A percentile compares a stretch with the other conserved stretches of the same genome.
Conservation (phyloP, 257 asterid genomes). For the Anisodus acutangulus region DNA sequence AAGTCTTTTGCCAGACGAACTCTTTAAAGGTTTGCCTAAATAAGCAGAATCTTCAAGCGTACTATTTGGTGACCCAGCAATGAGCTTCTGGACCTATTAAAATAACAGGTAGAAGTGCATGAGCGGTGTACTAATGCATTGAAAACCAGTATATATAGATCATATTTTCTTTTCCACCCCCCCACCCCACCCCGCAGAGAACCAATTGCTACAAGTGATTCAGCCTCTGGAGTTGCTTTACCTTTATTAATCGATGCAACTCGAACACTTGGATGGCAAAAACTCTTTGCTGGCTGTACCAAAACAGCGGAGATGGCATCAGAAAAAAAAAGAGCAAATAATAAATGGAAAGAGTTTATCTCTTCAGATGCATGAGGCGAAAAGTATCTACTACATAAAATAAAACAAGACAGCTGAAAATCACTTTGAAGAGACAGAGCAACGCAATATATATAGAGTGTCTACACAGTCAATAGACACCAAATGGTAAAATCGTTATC, state of each 20-base stretch:
- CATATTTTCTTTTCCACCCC: not conserved
- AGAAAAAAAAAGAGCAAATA: not conserved
- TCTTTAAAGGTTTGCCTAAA: constrained; percentile 51
- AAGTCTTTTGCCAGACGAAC: constrained; percentile 49
- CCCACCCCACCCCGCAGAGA: not conserved
- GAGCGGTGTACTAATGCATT: not conserved
- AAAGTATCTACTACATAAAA: constrained; percentile 17
- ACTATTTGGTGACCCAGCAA: constrained; percentile 70
- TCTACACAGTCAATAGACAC: not conserved
- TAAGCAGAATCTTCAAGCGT: constrained; percentile 54
- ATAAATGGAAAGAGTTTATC: not conserved
- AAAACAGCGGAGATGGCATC: not conserved
- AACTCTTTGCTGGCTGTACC: constrained; percentile 35
- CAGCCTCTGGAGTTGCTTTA: constrained; percentile 12
- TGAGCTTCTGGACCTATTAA: constrained; percentile 76
- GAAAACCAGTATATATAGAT: not conserved
- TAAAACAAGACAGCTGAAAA: not conserved
- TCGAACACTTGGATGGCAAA: constrained; percentile 38
- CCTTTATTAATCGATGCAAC: constrained; percentile 38
- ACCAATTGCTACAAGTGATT: not conserved
- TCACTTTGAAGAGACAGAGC: not conserved
- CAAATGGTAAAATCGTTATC: not conserved
- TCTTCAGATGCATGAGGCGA: not conserved
- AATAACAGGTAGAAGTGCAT: constrained; percentile 1
- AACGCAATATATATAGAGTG: not conserved